Percentiles rank a stretch among this genome's conserved stretches.
These are phyloP conservation scores for Oryza glaberrima DNA, from an alignment of 176 grass and related monocot genomes.

Conservation along the genomic window DNA sequence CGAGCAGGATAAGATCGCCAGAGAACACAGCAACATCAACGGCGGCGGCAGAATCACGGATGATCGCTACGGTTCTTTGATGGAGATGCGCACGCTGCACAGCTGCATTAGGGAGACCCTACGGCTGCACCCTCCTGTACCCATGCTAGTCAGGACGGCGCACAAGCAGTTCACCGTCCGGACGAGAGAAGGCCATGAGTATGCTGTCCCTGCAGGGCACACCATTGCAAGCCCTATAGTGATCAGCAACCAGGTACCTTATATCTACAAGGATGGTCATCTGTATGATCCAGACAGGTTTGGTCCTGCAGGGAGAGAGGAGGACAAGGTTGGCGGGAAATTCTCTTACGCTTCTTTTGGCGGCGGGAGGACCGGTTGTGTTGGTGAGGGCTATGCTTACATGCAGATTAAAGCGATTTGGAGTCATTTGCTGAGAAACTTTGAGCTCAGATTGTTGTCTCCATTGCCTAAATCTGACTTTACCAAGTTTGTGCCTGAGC, in stretches of 20 bases:
- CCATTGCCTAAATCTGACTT: background rate
- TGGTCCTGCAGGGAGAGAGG: background rate
- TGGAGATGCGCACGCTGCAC: background rate
- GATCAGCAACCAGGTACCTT: background rate
- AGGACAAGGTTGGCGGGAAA: background rate
- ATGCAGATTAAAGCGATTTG: slow-evolving; percentile 29
- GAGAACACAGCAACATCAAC: background rate
- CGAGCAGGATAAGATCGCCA: slow-evolving; percentile 51
- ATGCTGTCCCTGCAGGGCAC: background rate
- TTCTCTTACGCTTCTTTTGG: slow-evolving; percentile 13
- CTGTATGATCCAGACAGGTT: background rate
- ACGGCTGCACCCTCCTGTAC: background rate
- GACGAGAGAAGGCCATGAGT: slow-evolving; percentile 18
- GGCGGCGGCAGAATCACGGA: background rate
- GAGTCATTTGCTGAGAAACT: slow-evolving; percentile 27
- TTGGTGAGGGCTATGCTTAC: background rate
- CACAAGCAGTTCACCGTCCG: background rate
- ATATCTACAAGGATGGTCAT: background rate
- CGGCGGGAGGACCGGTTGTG: background rate
- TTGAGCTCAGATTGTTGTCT: slow-evolving; percentile 1
- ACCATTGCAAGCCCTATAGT: background rate
- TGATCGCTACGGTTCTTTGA: background rate
- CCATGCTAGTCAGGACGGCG: background rate
- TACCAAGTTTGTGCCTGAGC: background rate
- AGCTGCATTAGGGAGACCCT: slow-evolving; percentile 8